Evolutionary conservation across 1,284 basidiomycete species (phyloP), one percentile per base, ranked within the genome.

Genomic region (Peniophora sp.): DNA sequence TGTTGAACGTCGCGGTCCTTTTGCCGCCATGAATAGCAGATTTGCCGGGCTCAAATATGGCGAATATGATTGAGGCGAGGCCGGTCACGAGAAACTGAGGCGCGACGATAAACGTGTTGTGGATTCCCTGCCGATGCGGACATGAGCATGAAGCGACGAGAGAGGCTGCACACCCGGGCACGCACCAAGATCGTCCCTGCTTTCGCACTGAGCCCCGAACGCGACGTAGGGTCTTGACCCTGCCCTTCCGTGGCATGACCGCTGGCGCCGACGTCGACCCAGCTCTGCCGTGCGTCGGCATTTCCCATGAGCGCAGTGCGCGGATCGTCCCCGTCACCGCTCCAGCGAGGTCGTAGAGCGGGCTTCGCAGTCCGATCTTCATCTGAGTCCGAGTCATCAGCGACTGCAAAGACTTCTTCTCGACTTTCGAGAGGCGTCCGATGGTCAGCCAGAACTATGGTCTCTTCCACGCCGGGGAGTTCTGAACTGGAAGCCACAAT

Each of bases 171-270:
- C 45, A 39, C 24, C 39, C 27, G 27, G 27, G 58, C 51, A 67
- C 85, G 55, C 58, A 92, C 89, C 50, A 96, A 70, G 52, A 96
- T 93, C 27, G 92, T 84, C n/a, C 93, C 93, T 0, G 92, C 90
- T 64, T 92, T 92, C 14, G 62, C 60, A n/a, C 64, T 63, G 8
- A 69, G 57, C 17, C 60, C 62, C 22, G 47, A 42, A 24, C 43
- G 39, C 34, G 17, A 8, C 3, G 48, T 20, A 20, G 37, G n/a
- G 37, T 41, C 37, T 17, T n/a, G 37, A 15, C 18, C 24, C 15
- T 48, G 15, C 45, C 51, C 51, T 12, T 52, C 55, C 3, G 47
- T 54, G 8, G 61, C 56, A 15, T 47, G 53, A 6, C 48, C 51
- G n/a, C 54, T 47, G 24, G 62, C 61, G 15, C 56, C 54, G 27